These are phyloP conservation scores for Metarhizium humberi DNA, from an alignment of 2,329 filamentous ascomycete species.

Conservation along the genomic window DNA sequence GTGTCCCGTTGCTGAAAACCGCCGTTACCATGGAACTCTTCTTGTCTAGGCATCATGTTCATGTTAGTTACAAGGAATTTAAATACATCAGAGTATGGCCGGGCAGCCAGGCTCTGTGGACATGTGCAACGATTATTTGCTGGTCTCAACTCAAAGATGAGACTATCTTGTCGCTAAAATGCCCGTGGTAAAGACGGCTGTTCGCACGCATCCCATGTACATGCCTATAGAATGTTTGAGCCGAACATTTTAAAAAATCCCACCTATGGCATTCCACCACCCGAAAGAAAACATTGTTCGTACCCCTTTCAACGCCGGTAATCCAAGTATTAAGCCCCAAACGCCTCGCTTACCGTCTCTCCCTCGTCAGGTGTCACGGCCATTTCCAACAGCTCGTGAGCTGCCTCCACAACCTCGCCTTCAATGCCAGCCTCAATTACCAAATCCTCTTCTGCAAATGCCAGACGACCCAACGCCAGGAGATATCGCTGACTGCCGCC, in stretches of 20 bases:
- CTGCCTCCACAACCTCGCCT: constrained; percentile 69
- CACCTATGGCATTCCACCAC: too few relatives aligned
- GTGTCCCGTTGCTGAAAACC: too few relatives aligned
- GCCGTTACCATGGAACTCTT: background rate
- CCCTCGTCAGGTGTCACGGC: constrained; percentile 67
- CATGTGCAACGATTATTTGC: too few relatives aligned
- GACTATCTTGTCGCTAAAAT: too few relatives aligned
- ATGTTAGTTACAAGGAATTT: constrained; percentile 17
- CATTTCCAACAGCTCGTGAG: constrained; percentile 72
- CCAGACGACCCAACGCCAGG: constrained; percentile 71
- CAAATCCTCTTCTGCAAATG: constrained; percentile 70
- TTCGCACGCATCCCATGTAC: background rate
- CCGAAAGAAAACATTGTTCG: background rate
- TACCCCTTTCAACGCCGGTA: background rate
- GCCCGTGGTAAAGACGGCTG: too few relatives aligned
- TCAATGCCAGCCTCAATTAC: constrained; percentile 70
- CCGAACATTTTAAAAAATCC: too few relatives aligned
- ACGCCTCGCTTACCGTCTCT: constrained; percentile 32
- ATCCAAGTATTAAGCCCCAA: constrained; percentile 21
- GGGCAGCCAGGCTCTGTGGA: too few relatives aligned
- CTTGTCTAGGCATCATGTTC: constrained; percentile 15
- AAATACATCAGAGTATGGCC: too few relatives aligned
- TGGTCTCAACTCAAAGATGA: too few relatives aligned
- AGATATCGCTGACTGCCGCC: constrained; percentile 77
- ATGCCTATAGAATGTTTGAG: background rate